Base-by-base conservation (phyloP, 1,284 basidiomycete species). In the Tremellales sp. region DNA sequence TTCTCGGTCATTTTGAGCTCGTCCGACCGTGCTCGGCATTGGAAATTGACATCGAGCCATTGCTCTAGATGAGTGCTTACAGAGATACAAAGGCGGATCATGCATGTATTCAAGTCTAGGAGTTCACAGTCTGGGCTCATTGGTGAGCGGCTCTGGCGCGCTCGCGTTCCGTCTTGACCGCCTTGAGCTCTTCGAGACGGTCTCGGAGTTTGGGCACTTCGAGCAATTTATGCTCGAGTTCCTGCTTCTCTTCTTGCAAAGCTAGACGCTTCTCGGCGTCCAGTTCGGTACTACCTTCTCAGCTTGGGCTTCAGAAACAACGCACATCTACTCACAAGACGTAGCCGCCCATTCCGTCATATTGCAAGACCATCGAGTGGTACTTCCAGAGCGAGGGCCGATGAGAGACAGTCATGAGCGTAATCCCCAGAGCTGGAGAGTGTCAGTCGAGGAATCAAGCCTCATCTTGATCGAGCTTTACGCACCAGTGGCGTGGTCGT, bases 341-440 rank as follows among this genome's bases (percentile, higher is more conserved):
- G 57, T 80, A 81, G 0, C 77, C 76, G 37, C 80, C 80, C 58
- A 78, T 75, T 5, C 80, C 80, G 49, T 80, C 86, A 65, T 89
- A 91, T 65, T 93, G 92, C 52, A 97, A 75, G 52, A 97, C 92
- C 71, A 87, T 85, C 23, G 84, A 82, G 73, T 98, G 93, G 69
- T 96, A 92, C 70, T 91, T 90, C 91, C 92, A 97, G 57, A 97
- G 74, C 31, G 88, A 91, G 11, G 92, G 89, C 13, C 89, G 83
- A 75, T 94, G 90, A 21, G 87, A 91, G 39, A 94, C 90, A 1
- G 90, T 94, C 60, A 96, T 76, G 25, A 94, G 79, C 0, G 91
- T 94, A 63, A 94, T 94, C 1, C 86, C 87, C 17, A 94, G 78
- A 40, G 79, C 77, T 69, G 31, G 24, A 15, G 11, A 8, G 25